These are phyloP conservation scores for Rhodocollybia butyracea DNA, from an alignment of 768 basidiomycete species.

Conservation along the genomic window DNA sequence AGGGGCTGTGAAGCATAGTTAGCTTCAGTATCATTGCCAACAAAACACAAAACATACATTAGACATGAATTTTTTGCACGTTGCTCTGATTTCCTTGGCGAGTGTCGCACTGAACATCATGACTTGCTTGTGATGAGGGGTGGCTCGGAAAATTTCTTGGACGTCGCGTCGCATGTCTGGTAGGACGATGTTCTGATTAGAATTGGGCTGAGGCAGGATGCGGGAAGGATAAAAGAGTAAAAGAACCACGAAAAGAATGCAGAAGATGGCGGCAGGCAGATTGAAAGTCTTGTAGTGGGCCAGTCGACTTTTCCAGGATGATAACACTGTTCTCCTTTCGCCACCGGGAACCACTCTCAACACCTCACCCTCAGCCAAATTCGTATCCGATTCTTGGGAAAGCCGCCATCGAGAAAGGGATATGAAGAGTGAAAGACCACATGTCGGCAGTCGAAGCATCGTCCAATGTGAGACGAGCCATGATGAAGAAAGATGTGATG, in stretches of 20 bases:
- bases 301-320: background rate
- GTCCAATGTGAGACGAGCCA: constrained; percentile 18
- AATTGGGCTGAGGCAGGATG: constrained; percentile 46
- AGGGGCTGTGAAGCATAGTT: constrained; percentile 64
- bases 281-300: constrained; percentile 26
- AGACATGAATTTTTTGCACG: constrained; percentile 99
- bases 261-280: constrained; percentile 22
- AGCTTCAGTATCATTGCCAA: background rate
- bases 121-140: constrained; percentile 99
- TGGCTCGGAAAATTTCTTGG: constrained; percentile 99
- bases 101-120: constrained; percentile 99
- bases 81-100: constrained; percentile 93
- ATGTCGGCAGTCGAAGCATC: constrained; percentile 29
- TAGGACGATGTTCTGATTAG: constrained; percentile 67
- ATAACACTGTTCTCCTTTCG: constrained; percentile 19
- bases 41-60: constrained; percentile 58
- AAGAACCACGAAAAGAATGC: constrained; percentile 12
- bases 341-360: constrained; percentile 13
- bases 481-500: constrained; percentile 45
- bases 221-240: constrained; percentile 28
- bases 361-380: constrained; percentile 29
- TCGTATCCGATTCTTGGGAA: constrained; percentile 36
- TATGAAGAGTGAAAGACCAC: constrained; percentile 30
- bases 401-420: constrained; percentile 30
- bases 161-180: constrained; percentile 99